Evolutionary conservation across 768 basidiomycete genomes (phyloP).

Genomic region (Suillus placidus): DNA sequence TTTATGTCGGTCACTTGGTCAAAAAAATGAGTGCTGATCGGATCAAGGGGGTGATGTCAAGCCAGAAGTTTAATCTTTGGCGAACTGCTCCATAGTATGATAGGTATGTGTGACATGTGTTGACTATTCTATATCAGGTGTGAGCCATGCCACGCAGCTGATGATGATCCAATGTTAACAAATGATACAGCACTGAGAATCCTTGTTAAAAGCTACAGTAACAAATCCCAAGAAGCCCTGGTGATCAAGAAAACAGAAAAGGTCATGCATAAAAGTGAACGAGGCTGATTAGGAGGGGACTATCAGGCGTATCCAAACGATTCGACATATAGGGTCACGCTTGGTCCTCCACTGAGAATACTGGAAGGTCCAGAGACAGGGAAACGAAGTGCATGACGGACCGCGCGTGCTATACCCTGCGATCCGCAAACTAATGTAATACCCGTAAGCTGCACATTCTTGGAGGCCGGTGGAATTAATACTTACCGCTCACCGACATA

Average conservation of each 20-base stretch:
- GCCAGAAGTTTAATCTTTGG: not conserved
- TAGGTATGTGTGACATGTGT: not conserved
- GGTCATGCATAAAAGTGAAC: not conserved
- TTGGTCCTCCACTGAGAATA: constrained; percentile 40
- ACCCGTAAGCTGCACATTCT: not conserved
- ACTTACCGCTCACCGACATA: constrained; percentile 52
- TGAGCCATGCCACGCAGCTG: not conserved
- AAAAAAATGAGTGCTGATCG: not conserved
- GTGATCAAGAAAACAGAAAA: not conserved
- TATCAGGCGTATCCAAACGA: constrained; percentile 43
- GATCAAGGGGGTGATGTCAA: not conserved
- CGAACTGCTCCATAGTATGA: not conserved
- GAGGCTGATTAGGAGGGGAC: not conserved
- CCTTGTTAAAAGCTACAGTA: not conserved
- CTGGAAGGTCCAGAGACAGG: constrained; percentile 32
- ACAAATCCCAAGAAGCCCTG: not conserved
- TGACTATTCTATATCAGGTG: not conserved
- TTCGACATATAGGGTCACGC: constrained; percentile 41
- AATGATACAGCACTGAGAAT: not conserved
- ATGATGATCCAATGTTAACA: not conserved
- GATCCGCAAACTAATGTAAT: constrained; percentile 51
- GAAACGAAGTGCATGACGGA: constrained; percentile 42
- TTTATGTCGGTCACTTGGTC: not conserved
- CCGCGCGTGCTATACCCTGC: constrained; percentile 39
- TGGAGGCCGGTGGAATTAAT: constrained; percentile 23